phyloP scores from a whole-genome alignment of 495 filamentous ascomycete species.

The Penicillium salamii region DNA sequence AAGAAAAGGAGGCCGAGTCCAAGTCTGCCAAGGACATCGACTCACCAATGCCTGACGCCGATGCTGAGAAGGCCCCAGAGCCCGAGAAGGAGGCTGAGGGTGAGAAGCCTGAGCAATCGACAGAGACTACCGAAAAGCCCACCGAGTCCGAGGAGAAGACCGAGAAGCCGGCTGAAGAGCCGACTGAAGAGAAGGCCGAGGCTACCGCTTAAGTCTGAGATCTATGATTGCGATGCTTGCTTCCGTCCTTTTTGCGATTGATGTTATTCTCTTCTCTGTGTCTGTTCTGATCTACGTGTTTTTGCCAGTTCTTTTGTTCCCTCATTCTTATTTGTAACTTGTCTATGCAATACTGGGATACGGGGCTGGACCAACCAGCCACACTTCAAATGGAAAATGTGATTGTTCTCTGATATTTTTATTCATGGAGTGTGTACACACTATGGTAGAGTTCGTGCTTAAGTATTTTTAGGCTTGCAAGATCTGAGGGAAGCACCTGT shows the following conservation, averaged over 20 bases:
- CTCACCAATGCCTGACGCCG: slow-evolving; percentile 37
- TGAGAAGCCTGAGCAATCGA: slow-evolving; percentile 18
- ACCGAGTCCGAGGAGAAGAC: slow-evolving; percentile 13
- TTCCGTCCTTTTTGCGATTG: slow-evolving; percentile 1
- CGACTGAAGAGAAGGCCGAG: slow-evolving; percentile 16
- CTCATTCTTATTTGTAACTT: slow-evolving; percentile 1
- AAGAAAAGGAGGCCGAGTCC: slow-evolving; percentile 44
- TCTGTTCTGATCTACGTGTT: slow-evolving; percentile 1
- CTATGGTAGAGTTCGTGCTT: too few species aligned
- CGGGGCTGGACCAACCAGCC: slow-evolving; percentile 9
- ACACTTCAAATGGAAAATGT: slow-evolving; percentile 17
- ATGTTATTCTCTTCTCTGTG: slow-evolving; percentile 2
- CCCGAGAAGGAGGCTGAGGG: slow-evolving; percentile 7
- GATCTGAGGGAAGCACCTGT: too few species aligned
- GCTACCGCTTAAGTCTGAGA: slow-evolving; percentile 16
- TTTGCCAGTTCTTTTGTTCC: neutral
- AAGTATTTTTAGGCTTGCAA: too few species aligned
- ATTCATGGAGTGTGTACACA: too few species aligned
- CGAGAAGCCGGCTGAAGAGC: slow-evolving; percentile 19
- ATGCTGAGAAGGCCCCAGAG: slow-evolving; percentile 16
- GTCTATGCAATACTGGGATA: slow-evolving; percentile 11
- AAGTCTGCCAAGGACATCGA: slow-evolving; percentile 43
- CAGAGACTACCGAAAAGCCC: slow-evolving; percentile 23
- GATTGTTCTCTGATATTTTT: slow-evolving; percentile 2
- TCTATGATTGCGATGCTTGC: neutral